Percentiles rank a stretch among this genome's conserved stretches.
Evolutionary conservation across 495 filamentous ascomycete genomes (phyloP).

Genomic region (Pseudevernia furfuracea): DNA sequence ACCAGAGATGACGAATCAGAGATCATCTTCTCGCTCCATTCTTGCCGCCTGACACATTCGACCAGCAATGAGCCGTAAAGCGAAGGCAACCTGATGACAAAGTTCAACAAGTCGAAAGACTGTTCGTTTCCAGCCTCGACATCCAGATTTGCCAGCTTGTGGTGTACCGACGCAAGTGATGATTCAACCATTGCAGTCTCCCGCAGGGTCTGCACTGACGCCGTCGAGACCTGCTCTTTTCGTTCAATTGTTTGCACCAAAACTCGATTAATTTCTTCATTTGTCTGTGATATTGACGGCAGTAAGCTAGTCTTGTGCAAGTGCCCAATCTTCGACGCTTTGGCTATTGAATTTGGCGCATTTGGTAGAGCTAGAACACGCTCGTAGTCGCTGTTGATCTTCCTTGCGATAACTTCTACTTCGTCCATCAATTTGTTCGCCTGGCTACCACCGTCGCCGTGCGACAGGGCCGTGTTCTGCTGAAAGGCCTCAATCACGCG

Average conservation of each 20-base stretch:
- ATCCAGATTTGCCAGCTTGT: conserved; percentile 61
- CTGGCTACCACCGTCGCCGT: conserved; percentile 36
- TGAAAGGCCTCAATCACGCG: conserved; percentile 21
- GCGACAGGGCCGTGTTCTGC: conserved; percentile 36
- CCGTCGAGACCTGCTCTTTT: conserved; percentile 50
- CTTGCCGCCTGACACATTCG: conserved; percentile 74
- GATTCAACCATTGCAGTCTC: conserved; percentile 71
- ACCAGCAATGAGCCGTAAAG: conserved; percentile 82
- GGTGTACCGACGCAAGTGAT: conserved; percentile 58
- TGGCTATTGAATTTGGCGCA: conserved; percentile 63
- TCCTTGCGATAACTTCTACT: conserved; percentile 74
- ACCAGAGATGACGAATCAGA: conserved; percentile 74
- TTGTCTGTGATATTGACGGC: conserved; percentile 66
- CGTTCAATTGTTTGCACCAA: conserved; percentile 58
- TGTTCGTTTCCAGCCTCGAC: conserved; percentile 58
- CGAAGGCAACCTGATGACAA: conserved; percentile 72
- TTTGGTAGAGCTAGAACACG: conserved; percentile 61
- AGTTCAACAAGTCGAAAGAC: conserved; percentile 65
- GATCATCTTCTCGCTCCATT: conserved; percentile 86
- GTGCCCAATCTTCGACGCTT: conserved; percentile 78
- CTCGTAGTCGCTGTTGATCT: conserved; percentile 81
- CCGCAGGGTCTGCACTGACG: conserved; percentile 65
- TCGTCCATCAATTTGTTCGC: conserved; percentile 61
- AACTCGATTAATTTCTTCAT: conserved; percentile 66
- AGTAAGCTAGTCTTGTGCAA: conserved; percentile 79